A percentile compares a stretch with the other conserved stretches of the same genome.
These are phyloP conservation scores for Acacia confusa DNA, from an alignment of 306 rosid genomes.

Conservation along the genomic window DNA sequence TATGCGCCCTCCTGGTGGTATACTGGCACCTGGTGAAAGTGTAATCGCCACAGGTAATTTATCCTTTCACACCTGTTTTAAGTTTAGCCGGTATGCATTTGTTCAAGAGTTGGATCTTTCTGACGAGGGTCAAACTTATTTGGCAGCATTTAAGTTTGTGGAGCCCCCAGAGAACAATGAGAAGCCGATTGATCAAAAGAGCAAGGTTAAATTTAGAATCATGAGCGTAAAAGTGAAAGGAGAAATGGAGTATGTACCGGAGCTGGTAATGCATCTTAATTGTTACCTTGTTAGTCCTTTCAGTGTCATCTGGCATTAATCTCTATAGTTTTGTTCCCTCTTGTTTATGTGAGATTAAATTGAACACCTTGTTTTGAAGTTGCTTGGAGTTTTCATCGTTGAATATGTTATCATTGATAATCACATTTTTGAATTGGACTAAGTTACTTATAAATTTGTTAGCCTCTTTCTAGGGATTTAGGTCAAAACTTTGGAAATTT, in stretches of 20 bases:
- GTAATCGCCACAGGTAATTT: conserved; percentile 79
- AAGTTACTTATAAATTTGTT: not conserved
- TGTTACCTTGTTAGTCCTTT: conserved; percentile 8
- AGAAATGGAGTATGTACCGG: conserved; percentile 86
- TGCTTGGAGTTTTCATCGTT: not conserved
- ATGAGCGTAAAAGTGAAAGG: conserved; percentile 95
- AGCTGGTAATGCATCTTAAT: conserved; percentile 60
- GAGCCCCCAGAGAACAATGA: conserved; percentile 91
- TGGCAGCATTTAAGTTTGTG: conserved; percentile 91
- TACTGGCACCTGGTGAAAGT: conserved; percentile 88
- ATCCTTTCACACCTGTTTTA: conserved; percentile 28
- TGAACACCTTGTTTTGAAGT: conserved; percentile 1
- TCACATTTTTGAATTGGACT: not conserved
- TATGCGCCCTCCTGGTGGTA: conserved; percentile 97
- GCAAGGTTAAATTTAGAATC: conserved; percentile 93
- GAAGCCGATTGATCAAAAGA: conserved; percentile 69
- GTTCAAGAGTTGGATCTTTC: conserved; percentile 29
- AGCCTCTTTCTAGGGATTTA: not conserved
- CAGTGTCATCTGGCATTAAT: conserved; percentile 6
- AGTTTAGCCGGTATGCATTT: not conserved
- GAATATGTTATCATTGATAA: not conserved
- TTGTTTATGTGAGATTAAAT: conserved; percentile 21
- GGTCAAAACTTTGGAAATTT: not conserved
- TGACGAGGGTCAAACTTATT: conserved; percentile 28
- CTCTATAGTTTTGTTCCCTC: conserved; percentile 9